Evolutionary conservation across 495 filamentous ascomycete species (phyloP).

Genomic region (Penicillium argentinense): DNA sequence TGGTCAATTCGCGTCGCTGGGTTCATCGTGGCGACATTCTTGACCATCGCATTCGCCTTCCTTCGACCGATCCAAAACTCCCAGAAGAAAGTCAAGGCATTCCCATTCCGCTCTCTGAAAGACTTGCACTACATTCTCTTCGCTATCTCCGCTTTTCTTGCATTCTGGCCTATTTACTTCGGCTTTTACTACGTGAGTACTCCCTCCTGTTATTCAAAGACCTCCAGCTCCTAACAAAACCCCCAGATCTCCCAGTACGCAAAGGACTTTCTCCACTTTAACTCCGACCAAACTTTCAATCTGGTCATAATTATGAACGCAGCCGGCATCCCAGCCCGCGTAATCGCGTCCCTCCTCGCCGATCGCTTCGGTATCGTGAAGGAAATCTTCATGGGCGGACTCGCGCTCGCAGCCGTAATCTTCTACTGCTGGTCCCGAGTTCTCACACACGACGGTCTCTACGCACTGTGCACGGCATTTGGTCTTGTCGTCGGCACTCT

Average conservation of each 20-base stretch:
- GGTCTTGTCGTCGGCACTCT: slow-evolving; percentile 6
- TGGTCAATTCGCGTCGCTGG: not conserved
- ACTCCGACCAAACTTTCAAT: not conserved
- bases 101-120: not conserved
- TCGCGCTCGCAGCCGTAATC: not conserved
- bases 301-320: not conserved
- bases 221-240: not conserved
- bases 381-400: not conserved
- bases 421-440: not conserved
- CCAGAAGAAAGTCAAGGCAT: not conserved
- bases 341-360: not conserved
- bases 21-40: not conserved
- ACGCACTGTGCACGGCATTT: slow-evolving; percentile 4
- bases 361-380: not conserved
- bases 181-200: slow-evolving; percentile 1
- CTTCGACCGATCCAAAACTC: not conserved
- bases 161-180: not conserved
- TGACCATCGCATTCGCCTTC: not conserved
- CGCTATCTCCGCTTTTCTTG: not conserved
- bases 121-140: not conserved
- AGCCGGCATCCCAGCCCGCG: not conserved
- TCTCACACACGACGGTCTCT: not conserved
- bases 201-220: not conserved
- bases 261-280: not conserved
- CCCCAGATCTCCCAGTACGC: not conserved